phyloP scores from a whole-genome alignment of 768 basidiomycete species.

The Dendrothele bispora region DNA sequence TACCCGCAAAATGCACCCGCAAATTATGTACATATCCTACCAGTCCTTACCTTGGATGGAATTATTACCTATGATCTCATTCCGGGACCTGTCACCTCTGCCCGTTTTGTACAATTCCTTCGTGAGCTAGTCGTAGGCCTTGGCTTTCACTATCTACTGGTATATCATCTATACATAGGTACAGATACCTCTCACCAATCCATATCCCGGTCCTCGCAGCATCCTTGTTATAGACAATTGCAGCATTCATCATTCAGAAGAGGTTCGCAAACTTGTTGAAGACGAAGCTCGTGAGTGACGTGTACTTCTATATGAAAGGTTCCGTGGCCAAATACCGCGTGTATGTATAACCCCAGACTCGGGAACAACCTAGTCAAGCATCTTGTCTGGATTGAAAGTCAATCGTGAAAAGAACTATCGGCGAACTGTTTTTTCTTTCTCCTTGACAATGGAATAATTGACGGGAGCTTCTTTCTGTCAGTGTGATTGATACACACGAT shows the following conservation, averaged over 20 bases:
- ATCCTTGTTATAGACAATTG: slow-evolving; percentile 41
- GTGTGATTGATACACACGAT: no score
- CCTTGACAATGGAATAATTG: no score
- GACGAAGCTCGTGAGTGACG: slow-evolving; percentile 24
- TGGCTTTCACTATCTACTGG: slow-evolving; percentile 2
- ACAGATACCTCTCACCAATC: slow-evolving; percentile 21
- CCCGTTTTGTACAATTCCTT: slow-evolving; percentile 28
- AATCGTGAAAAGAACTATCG: no score
- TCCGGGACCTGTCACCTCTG: slow-evolving; percentile 30
- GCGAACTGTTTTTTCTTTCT: no score
- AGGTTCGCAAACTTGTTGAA: slow-evolving; percentile 27
- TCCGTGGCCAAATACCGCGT: no score
- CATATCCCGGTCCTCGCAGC: slow-evolving; percentile 33
- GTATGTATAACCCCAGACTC: no score
- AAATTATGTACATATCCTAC: slow-evolving; percentile 24
- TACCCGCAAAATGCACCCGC: no score
- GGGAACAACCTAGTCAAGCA: no score
- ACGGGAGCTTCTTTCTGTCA: no score
- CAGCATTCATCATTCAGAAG: slow-evolving; percentile 38
- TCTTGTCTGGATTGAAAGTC: no score
- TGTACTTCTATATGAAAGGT: no score
- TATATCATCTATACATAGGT: neutral
- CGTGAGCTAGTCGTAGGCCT: slow-evolving; percentile 19
- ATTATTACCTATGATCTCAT: slow-evolving; percentile 29
- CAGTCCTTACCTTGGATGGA: slow-evolving; percentile 24